phyloP scores from a whole-genome alignment of 2,329 filamentous ascomycete genomes.

The Fusarium coicis region DNA sequence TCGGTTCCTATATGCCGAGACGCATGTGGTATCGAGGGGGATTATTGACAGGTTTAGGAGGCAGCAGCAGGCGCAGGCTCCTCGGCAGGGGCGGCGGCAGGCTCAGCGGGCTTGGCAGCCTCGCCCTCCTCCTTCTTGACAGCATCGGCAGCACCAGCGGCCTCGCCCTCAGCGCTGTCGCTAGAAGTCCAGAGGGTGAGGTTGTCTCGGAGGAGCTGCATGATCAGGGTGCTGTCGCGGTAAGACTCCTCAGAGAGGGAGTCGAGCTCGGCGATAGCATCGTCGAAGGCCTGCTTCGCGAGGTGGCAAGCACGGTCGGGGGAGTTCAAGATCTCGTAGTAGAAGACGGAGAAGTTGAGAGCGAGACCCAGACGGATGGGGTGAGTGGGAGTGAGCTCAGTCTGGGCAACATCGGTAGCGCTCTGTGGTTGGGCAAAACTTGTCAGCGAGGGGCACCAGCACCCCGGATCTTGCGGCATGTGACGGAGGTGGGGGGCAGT shows the following conservation, averaged over 20 bases:
- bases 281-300: slow-evolving; percentile 98
- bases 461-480: slow-evolving; percentile 44
- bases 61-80: slow-evolving; percentile 59
- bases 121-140: slow-evolving; percentile 71
- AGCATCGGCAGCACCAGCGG: slow-evolving; percentile 65
- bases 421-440: slow-evolving; percentile 94
- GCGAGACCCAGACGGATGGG: slow-evolving; percentile 97
- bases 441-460: slow-evolving; percentile 71
- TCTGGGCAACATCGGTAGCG: slow-evolving; percentile 99
- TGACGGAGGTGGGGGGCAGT: slow-evolving; percentile 31
- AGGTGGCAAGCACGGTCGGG: slow-evolving; percentile 98
- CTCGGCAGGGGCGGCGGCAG: slow-evolving; percentile 50
- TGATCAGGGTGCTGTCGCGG: slow-evolving; percentile 98
- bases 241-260: slow-evolving; percentile 98
- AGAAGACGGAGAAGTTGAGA: slow-evolving; percentile 99
- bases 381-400: slow-evolving; percentile 95
- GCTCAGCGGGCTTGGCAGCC: slow-evolving; percentile 52
- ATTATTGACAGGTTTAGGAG: slow-evolving; percentile 59
- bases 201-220: slow-evolving; percentile 98
- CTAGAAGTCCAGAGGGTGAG: slow-evolving; percentile 97
- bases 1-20: slow-evolving; percentile 52
- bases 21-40: slow-evolving; percentile 52
- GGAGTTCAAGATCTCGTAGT: slow-evolving; percentile 99
- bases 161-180: slow-evolving; percentile 83
- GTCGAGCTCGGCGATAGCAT: slow-evolving; percentile 97